Evolutionary conservation across 352 stramenopile genomes (phyloP).

Genomic region (Phytophthora syringae): DNA sequence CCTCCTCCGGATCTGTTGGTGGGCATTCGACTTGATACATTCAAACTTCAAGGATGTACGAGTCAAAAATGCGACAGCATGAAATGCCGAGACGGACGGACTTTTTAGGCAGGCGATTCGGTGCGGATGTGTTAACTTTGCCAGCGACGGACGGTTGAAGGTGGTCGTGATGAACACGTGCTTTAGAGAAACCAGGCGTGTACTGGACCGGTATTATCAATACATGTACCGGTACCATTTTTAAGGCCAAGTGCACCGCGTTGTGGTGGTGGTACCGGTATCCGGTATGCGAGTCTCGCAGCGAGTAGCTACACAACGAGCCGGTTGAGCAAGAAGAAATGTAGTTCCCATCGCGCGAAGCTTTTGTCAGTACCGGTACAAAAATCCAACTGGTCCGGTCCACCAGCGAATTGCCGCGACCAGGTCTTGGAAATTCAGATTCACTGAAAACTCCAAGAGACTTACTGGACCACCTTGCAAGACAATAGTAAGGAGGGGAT

Average conservation of each 20-base stretch:
- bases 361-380: not conserved
- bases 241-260: too few relatives aligned
- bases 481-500: not conserved
- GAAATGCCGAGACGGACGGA: conserved; percentile 2
- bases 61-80: conserved; percentile 2
- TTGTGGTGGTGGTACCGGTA: too few relatives aligned
- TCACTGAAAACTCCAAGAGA: too few relatives aligned
- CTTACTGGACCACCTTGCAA: not conserved
- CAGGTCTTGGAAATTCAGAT: too few relatives aligned
- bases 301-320: conserved; percentile 6
- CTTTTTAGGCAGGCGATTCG: not conserved
- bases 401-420: too few relatives aligned
- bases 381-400: conserved; percentile 8
- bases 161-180: conserved; percentile 16
- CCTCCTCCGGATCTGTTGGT: too few relatives aligned
- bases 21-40: conserved; percentile 6
- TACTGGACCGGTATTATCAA: too few relatives aligned
- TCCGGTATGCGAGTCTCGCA: not conserved
- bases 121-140: conserved; percentile 21
- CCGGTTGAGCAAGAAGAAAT: conserved; percentile 2
- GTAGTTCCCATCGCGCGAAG: not conserved
- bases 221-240: too few relatives aligned
- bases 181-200: conserved; percentile 14
- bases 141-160: conserved; percentile 3
- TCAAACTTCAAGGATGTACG: conserved; percentile 17